Conservation (phyloP, 2,329 filamentous ascomycete genomes). For the Harringtonia aguacate region DNA sequence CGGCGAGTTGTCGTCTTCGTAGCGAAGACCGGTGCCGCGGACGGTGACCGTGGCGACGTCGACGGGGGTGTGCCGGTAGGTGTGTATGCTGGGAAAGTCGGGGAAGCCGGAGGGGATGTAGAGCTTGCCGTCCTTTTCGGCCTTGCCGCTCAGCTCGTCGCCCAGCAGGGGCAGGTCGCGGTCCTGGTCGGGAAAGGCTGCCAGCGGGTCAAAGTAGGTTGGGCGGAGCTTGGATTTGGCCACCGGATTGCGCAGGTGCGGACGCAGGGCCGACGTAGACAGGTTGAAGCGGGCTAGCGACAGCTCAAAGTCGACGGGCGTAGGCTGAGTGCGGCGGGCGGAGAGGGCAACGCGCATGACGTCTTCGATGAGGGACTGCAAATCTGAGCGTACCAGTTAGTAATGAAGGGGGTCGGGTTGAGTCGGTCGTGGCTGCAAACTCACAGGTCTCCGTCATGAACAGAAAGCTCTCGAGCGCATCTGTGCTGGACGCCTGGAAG, state of each 20-base stretch:
- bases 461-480: conserved; percentile 49
- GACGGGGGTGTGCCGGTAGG: conserved; percentile 48
- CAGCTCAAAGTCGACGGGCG: conserved; percentile 47
- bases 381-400: too few relatives aligned
- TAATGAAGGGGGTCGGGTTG: conserved; percentile 3
- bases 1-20: conserved; percentile 17
- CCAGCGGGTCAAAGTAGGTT: conserved; percentile 23
- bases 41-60: conserved; percentile 23
- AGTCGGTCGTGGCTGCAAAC: conserved; percentile 14
- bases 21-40: conserved; percentile 13
- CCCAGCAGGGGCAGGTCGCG: conserved; percentile 34
- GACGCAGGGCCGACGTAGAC: conserved; percentile 37
- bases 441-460: conserved; percentile 46
- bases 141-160: conserved; percentile 45
- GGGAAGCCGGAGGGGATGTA: conserved; percentile 52
- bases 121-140: conserved; percentile 41
- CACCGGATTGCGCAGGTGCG: conserved; percentile 45
- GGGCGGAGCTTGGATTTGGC: conserved; percentile 26
- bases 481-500: conserved; percentile 41
- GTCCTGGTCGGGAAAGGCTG: conserved; percentile 11
- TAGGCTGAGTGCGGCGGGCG: conserved; percentile 40
- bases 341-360: conserved; percentile 34
- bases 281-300: conserved; percentile 41
- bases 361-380: conserved; percentile 36
- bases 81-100: conserved; percentile 53